A percentile compares a stretch with the other conserved stretches of the same genome.
phyloP scores from a whole-genome alignment of 305 asterid genomes.

The Fraxinus sp. region DNA sequence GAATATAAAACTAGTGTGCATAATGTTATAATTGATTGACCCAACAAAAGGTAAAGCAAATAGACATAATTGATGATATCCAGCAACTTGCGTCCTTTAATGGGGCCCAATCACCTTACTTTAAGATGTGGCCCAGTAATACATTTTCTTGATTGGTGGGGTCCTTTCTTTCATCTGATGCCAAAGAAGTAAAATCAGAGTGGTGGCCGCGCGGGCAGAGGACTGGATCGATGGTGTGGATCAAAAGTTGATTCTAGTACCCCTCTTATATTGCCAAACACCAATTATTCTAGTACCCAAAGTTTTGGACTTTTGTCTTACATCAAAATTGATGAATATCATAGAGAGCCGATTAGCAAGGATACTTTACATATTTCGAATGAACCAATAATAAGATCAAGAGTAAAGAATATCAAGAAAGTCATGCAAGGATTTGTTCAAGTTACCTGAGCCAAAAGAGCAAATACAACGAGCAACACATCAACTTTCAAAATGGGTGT shows the following conservation, averaged over 20 bases:
- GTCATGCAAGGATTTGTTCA: no score
- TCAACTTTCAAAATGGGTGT: no score
- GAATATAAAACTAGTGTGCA: background rate
- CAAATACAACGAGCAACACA: no score
- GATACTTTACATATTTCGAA: no score
- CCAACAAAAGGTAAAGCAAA: conserved; percentile 1
- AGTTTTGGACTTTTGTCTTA: background rate
- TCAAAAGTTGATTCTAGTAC: conserved; percentile 41
- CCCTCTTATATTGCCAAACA: conserved; percentile 14
- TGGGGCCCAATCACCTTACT: conserved; percentile 29
- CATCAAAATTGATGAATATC: background rate
- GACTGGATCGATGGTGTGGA: conserved; percentile 33
- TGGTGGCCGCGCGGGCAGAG: conserved; percentile 11
- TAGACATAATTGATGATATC: conserved; percentile 46
- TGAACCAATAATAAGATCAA: no score
- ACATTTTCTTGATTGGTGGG: conserved; percentile 32
- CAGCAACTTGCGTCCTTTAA: conserved; percentile 30
- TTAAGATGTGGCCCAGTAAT: conserved; percentile 39
- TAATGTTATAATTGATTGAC: conserved; percentile 21
- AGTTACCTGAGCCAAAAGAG: no score
- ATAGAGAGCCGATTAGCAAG: no score
- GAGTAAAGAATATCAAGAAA: no score
- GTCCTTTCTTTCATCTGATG: conserved; percentile 30
- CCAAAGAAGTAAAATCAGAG: conserved; percentile 18
- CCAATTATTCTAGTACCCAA: conserved; percentile 19